Percentiles rank a stretch among this genome's conserved stretches.
Evolutionary conservation across 495 filamentous ascomycete genomes (phyloP).

Genomic region (Trichoderma asperelloides): DNA sequence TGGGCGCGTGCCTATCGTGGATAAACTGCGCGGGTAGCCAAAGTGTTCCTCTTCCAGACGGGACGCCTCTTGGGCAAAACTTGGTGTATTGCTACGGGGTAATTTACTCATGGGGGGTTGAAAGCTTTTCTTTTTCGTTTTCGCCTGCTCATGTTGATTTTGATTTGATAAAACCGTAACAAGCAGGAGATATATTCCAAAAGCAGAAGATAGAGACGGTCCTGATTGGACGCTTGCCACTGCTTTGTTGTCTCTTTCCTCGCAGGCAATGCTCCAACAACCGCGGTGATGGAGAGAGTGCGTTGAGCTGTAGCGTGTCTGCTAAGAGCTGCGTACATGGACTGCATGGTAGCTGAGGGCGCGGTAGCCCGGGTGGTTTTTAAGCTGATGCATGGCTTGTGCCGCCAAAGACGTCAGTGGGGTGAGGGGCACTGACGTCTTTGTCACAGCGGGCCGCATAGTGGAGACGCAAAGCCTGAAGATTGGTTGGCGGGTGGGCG

Average conservation of each 20-base stretch:
- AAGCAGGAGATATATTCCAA: too few species aligned
- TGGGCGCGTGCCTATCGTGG: not conserved
- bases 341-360: not conserved
- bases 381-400: not conserved
- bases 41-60: not conserved
- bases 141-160: not conserved
- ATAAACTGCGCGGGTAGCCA: not conserved
- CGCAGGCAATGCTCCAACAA: not conserved
- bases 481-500: not conserved
- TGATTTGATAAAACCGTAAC: not conserved
- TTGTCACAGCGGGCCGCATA: slow-evolving; percentile 8
- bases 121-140: not conserved
- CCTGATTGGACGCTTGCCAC: not conserved
- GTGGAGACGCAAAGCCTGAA: not conserved
- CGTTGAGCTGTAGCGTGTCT: not conserved
- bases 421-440: not conserved
- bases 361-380: not conserved
- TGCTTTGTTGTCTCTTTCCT: not conserved
- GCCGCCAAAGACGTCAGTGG: slow-evolving; percentile 2
- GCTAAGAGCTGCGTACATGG: not conserved
- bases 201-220: not conserved
- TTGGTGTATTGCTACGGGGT: not conserved
- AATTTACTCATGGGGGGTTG: not conserved
- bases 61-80: not conserved
- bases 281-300: not conserved